These are phyloP conservation scores for Boletus sensibilis DNA, from an alignment of 768 basidiomycete species.

Conservation along the genomic window DNA sequence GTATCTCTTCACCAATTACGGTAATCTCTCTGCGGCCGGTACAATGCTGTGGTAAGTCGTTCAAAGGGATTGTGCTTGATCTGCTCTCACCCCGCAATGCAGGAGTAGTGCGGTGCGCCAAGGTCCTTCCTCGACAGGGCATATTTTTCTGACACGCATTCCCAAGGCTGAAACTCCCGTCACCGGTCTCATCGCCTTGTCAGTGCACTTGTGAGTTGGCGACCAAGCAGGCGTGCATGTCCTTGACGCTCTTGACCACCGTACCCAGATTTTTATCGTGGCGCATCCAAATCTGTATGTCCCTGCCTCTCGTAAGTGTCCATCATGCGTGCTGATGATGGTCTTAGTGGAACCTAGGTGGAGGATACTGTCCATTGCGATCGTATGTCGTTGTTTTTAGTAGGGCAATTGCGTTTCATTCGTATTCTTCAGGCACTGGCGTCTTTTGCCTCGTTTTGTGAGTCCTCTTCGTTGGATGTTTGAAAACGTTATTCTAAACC, in stretches of 20 bases:
- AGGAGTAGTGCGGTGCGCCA: conserved; percentile 1
- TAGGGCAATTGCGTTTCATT: background rate
- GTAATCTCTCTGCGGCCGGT: background rate
- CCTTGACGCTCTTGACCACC: background rate
- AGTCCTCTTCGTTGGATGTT: background rate
- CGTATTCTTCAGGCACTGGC: background rate
- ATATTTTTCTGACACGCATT: background rate
- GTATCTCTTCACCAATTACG: background rate
- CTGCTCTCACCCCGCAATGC: background rate
- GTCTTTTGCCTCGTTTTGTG: background rate
- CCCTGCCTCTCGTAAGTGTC: background rate
- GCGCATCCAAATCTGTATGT: conserved; percentile 4
- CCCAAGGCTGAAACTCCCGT: background rate
- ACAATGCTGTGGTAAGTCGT: background rate
- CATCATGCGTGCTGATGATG: background rate
- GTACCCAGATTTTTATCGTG: conserved; percentile 1
- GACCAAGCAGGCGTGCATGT: background rate
- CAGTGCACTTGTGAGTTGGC: background rate
- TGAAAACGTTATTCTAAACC: background rate
- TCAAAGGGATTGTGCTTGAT: background rate
- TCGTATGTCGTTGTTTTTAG: background rate
- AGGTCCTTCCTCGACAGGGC: background rate
- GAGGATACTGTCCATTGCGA: background rate
- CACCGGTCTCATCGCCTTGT: conserved; percentile 1
- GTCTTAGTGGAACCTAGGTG: background rate